Conservation (phyloP, 495 filamentous ascomycete species). For the Extremus antarcticus region DNA sequence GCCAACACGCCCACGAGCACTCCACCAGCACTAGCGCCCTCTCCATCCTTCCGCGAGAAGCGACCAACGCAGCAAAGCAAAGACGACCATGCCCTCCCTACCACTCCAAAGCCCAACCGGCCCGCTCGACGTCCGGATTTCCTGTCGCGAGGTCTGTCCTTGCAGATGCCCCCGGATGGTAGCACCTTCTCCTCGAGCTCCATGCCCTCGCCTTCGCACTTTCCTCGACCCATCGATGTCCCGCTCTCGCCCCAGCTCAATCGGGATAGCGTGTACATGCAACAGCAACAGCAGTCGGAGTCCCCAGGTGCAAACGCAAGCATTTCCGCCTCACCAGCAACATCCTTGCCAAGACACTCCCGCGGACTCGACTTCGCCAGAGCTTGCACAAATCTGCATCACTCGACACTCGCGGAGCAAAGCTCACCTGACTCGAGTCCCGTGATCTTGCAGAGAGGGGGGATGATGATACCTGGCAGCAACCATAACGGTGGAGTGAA, state of each 20-base stretch:
- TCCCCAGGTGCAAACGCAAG: not conserved
- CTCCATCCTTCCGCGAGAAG: constrained; percentile 51
- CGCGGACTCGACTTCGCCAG: constrained; percentile 86
- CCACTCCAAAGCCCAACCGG: constrained; percentile 49
- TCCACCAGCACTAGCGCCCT: constrained; percentile 42
- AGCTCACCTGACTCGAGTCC: constrained; percentile 89
- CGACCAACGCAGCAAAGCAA: constrained; percentile 47
- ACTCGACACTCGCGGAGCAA: constrained; percentile 73
- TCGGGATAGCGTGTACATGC: constrained; percentile 58
- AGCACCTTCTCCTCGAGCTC: constrained; percentile 30
- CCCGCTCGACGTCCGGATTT: constrained; percentile 43
- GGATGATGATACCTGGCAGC: constrained; percentile 66
- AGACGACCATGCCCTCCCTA: constrained; percentile 62
- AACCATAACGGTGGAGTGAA: constrained; percentile 46
- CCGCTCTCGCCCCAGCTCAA: constrained; percentile 82
- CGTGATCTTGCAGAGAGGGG: constrained; percentile 64
- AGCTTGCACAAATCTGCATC: constrained; percentile 88
- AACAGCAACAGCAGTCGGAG: constrained; percentile 5
- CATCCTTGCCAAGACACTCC: constrained; percentile 74
- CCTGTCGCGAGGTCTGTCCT: constrained; percentile 49
- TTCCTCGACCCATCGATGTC: constrained; percentile 22
- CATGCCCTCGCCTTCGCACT: constrained; percentile 25
- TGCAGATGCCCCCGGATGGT: constrained; percentile 53
- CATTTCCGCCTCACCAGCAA: constrained; percentile 54
- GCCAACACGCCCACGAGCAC: constrained; percentile 15